Evolutionary conservation across 306 rosid genomes (phyloP).

Genomic region (Gillenia trifoliata): DNA sequence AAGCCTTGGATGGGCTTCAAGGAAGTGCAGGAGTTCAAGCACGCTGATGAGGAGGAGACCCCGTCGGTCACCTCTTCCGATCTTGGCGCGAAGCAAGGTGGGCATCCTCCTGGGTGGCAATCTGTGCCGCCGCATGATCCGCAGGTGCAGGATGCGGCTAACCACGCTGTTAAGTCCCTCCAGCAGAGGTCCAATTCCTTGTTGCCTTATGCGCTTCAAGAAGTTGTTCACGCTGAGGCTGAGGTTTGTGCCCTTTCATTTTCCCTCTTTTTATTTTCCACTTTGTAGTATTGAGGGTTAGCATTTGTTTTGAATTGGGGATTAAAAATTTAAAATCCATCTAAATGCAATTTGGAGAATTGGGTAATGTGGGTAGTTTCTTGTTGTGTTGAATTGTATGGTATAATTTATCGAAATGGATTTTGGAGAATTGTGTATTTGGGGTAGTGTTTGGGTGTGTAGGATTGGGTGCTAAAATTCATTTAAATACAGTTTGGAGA

Average conservation of each 20-base stretch:
- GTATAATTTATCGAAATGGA: not conserved
- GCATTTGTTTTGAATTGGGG: not conserved
- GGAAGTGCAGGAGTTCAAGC: constrained; percentile 73
- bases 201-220: constrained; percentile 61
- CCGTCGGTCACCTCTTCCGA: constrained; percentile 49
- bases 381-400: not conserved
- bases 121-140: constrained; percentile 66
- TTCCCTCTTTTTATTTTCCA: not conserved
- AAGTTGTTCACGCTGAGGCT: constrained; percentile 72
- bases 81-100: constrained; percentile 65
- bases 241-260: constrained; percentile 46
- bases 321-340: not conserved
- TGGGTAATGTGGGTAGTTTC: not conserved
- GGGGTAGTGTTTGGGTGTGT: not conserved
- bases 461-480: not conserved
- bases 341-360: not conserved
- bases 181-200: constrained; percentile 76
- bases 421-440: not conserved
- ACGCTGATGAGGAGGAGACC: constrained; percentile 32
- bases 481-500: not conserved
- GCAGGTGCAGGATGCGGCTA: constrained; percentile 75
- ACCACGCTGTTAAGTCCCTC: constrained; percentile 65
- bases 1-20: constrained; percentile 83
- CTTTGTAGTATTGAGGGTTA: not conserved
- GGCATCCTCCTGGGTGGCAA: constrained; percentile 56